phyloP scores from a whole-genome alignment of 768 basidiomycete species.

The Amanita brunnescens region DNA sequence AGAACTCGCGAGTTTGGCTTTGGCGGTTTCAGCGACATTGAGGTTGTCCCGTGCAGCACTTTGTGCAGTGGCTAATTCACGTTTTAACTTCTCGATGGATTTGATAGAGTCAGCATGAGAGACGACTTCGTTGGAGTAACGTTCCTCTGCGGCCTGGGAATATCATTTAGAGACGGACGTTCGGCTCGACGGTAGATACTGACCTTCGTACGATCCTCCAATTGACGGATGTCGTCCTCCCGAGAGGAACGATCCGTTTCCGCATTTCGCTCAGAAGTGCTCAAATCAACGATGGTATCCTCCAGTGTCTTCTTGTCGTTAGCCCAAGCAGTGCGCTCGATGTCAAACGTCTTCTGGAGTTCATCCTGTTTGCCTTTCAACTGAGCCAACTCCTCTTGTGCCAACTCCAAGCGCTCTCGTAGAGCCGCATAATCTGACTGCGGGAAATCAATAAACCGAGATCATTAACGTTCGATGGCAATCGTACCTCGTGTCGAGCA shows the following conservation, averaged over 20 bases:
- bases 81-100: conserved; percentile 51
- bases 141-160: conserved; percentile 62
- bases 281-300: conserved; percentile 75
- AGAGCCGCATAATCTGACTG: conserved; percentile 60
- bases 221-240: conserved; percentile 55
- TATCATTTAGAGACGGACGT: not conserved
- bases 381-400: conserved; percentile 46
- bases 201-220: conserved; percentile 66
- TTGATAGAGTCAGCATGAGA: conserved; percentile 84
- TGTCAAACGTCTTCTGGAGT: conserved; percentile 56
- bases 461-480: not conserved
- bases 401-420: conserved; percentile 48
- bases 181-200: not conserved
- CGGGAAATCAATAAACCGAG: not conserved
- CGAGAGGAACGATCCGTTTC: conserved; percentile 55
- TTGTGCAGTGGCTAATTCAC: conserved; percentile 48
- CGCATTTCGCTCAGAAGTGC: conserved; percentile 58
- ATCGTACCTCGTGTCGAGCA: conserved; percentile 53
- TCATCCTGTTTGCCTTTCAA: conserved; percentile 43
- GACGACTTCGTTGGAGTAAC: conserved; percentile 74
- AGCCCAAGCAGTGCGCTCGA: conserved; percentile 60
- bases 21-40: conserved; percentile 62
- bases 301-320: conserved; percentile 79
- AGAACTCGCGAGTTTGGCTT: conserved; percentile 60
- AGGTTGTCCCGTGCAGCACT: conserved; percentile 47